phyloP scores from a whole-genome alignment of 805 yeast genomes.

The Candida koratica region DNA sequence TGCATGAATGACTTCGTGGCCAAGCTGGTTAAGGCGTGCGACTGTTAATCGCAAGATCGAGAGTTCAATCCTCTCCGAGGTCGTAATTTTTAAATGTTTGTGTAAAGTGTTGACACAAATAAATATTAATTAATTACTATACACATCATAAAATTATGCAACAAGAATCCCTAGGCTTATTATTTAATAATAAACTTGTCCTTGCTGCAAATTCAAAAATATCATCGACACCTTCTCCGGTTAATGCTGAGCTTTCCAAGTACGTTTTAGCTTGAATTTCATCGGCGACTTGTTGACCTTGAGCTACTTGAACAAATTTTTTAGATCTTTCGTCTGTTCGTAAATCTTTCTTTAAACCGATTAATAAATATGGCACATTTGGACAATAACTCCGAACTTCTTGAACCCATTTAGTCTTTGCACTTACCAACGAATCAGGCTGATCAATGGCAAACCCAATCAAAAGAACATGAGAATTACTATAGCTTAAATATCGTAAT shows the following conservation, averaged over 20 bases:
- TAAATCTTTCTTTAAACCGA: conserved; percentile 83
- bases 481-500: conserved; percentile 80
- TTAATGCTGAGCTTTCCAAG: conserved; percentile 84
- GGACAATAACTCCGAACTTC: conserved; percentile 83
- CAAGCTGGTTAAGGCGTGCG: conserved; percentile 13
- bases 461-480: conserved; percentile 80
- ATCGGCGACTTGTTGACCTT: conserved; percentile 68
- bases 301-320: conserved; percentile 49
- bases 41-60: conserved; percentile 13
- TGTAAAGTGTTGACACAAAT: too few relatives aligned
- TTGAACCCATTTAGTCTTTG: conserved; percentile 79
- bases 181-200: conserved; percentile 55
- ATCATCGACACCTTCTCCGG: conserved; percentile 94
- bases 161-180: conserved; percentile 28
- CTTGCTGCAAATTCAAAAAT: conserved; percentile 90
- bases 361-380: conserved; percentile 67
- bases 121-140: conserved; percentile 1
- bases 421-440: conserved; percentile 81
- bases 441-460: conserved; percentile 84
- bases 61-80: conserved; percentile 14
- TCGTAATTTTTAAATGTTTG: conserved; percentile 5
- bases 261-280: conserved; percentile 80
- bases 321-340: conserved; percentile 42
- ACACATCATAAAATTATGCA: conserved; percentile 28
- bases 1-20: conserved; percentile 10